Evolutionary conservation across 176 grass and related monocot species (phyloP).

Genomic region (Tuctoria greenei): DNA sequence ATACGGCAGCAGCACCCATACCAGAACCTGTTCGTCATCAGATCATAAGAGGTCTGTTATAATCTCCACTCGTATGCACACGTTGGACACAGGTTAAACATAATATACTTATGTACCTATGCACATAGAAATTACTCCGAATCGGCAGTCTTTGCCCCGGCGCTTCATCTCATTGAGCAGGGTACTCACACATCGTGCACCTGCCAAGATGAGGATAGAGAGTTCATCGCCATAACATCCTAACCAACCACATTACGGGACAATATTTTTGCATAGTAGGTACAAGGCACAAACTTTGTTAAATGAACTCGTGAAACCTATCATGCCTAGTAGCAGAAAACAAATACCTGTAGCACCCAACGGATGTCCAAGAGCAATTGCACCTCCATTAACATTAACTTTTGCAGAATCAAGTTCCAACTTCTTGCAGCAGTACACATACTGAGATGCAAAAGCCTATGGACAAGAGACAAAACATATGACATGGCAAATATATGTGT

Average conservation of each 20-base stretch:
- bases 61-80: not conserved
- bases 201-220: conserved; percentile 44
- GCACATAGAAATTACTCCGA: conserved; percentile 98
- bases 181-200: conserved; percentile 86
- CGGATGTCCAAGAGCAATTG: conserved; percentile 93
- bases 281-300: not conserved
- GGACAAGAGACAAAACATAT: conserved; percentile 22
- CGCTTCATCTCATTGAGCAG: conserved; percentile 96
- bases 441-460: conserved; percentile 98
- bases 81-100: conserved; percentile 11
- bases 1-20: conserved; percentile 94
- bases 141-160: conserved; percentile 72
- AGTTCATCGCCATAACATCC: not conserved
- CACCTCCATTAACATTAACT: conserved; percentile 96
- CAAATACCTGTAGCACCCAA: conserved; percentile 89
- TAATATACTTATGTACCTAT: conserved; percentile 52
- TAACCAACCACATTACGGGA: not conserved
- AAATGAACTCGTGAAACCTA: not conserved
- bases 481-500: not conserved
- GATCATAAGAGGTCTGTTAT: not conserved
- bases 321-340: conserved; percentile 10
- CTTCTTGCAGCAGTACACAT: conserved; percentile 83
- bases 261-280: not conserved
- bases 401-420: conserved; percentile 75
- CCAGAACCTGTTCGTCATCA: conserved; percentile 63